Conservation (phyloP, 163 green algal genomes). For the Coccomyxa subellipsoidea region DNA sequence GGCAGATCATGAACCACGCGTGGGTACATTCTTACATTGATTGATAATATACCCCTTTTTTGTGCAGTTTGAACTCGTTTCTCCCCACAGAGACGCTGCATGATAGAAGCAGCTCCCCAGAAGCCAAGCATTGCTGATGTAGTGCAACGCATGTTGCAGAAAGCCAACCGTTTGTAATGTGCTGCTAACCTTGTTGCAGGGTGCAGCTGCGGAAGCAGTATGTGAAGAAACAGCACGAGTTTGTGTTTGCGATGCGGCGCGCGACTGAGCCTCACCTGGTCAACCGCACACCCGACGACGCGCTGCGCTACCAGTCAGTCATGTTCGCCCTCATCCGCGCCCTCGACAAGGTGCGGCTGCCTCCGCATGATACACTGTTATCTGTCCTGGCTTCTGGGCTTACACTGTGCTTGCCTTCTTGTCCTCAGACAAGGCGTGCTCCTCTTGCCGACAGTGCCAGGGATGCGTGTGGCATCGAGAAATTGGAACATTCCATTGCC, state of each 20-base stretch:
- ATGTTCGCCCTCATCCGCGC: conserved; percentile 21
- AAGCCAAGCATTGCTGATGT: too few relatives aligned
- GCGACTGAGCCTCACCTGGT: not conserved
- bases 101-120: too few relatives aligned
- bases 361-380: not conserved
- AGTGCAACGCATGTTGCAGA: not conserved
- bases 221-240: not conserved
- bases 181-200: conserved; percentile 11
- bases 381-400: not conserved
- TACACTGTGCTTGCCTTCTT: not conserved
- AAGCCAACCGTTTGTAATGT: not conserved
- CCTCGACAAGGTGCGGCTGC: conserved; percentile 9
- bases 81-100: too few relatives aligned
- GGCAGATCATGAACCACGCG: too few relatives aligned
- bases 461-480: too few relatives aligned
- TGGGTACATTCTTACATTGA: too few relatives aligned
- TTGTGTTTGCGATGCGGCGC: not conserved
- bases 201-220: conserved; percentile 10
- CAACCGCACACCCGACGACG: conserved; percentile 18
- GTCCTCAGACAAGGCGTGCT: too few relatives aligned
- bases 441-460: too few relatives aligned
- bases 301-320: conserved; percentile 16
- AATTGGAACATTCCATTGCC: too few relatives aligned
- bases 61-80: too few relatives aligned
- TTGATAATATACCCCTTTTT: too few relatives aligned